These are phyloP conservation scores for Phytophthora meadii DNA, from an alignment of 352 stramenopile species.

Conservation along the genomic window DNA sequence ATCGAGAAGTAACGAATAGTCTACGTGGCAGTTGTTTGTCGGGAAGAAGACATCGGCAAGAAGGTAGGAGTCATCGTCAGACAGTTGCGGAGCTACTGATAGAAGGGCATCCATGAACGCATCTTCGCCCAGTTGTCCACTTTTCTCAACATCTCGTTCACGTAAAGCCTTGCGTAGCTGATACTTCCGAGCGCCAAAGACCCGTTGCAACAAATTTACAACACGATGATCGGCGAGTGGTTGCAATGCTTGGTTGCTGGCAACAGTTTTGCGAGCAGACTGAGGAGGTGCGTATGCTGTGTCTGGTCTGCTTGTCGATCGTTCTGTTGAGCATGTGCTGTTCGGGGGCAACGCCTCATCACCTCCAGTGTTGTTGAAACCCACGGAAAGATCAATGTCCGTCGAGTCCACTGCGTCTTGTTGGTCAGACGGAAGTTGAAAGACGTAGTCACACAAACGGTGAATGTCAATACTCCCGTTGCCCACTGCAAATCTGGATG, in stretches of 20 bases:
- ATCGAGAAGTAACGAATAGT: slow-evolving; percentile 77
- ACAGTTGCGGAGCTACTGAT: slow-evolving; percentile 61
- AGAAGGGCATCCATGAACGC: slow-evolving; percentile 81
- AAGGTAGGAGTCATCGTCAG: slow-evolving; percentile 77
- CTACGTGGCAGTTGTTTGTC: slow-evolving; percentile 70
- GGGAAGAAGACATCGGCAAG: slow-evolving; percentile 79
- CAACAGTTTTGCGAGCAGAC: slow-evolving; percentile 12
- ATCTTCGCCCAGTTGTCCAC: slow-evolving; percentile 65
- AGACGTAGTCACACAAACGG: slow-evolving; percentile 46
- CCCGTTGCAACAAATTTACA: slow-evolving; percentile 52
- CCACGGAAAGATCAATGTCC: slow-evolving; percentile 27
- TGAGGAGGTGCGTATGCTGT: slow-evolving; percentile 11
- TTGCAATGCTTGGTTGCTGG: slow-evolving; percentile 9
- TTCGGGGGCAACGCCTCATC: slow-evolving; percentile 28
- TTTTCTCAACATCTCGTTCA: slow-evolving; percentile 64
- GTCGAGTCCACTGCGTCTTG: slow-evolving; percentile 15
- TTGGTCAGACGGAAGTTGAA: slow-evolving; percentile 32
- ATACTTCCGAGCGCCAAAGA: slow-evolving; percentile 74
- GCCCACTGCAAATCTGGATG: slow-evolving; percentile 28
- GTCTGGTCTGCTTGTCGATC: background rate
- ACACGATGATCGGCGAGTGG: slow-evolving; percentile 37
- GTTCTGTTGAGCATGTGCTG: slow-evolving; percentile 17
- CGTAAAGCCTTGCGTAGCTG: slow-evolving; percentile 72
- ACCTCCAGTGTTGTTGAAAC: slow-evolving; percentile 11
- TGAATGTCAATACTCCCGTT: slow-evolving; percentile 47